Base-by-base conservation (phyloP, 139 green algal genomes). In the Yamagishiella unicocca region DNA sequence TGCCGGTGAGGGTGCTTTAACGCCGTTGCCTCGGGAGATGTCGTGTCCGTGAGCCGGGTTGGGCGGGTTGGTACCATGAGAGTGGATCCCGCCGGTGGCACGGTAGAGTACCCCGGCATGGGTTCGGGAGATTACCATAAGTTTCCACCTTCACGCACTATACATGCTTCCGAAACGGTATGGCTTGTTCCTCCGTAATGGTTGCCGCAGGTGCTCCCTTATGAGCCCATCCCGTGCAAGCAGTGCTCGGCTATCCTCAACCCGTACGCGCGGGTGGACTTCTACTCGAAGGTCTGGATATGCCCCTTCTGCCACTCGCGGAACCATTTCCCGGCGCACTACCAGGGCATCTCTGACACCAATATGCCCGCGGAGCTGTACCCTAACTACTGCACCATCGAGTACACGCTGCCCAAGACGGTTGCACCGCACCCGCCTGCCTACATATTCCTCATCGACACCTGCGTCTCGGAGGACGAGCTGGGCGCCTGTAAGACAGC, bases 271-370 rank as follows among this genome's bases (percentile, higher is more conserved):
- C 87, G 83, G 0, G 94, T 98, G 7, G 98, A 99, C 92, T 99
- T 97, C 90, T 89, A 93, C 71, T 92, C 88, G 43, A 97, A 97
- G 73, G 89, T 99, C 22, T 99, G 98, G 98, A 96, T 97, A 73
- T 99, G 98, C 91, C 97, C 98, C 33, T 96, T 99, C 74, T 99
- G 98, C 93, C 94, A 97, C 87, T 93, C 90, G 14, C 94, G 97
- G 72, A 99, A 99, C 93, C 97, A 99, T 87, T 99, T 99, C 89
- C 97, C 97, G 27, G 84, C 97, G 7, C 97, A 99, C 90, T 99
- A 99, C 92, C 92, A 97, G 89, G 93, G 91, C 88, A 96, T 98
- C 88, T 92, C 83, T 6, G 94, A 99, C 92, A 92, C 90, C 25
- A 96, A 96, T 84, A 93, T 98, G 64, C 97, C 97, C 12, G 97